Percentiles rank a stretch among this genome's conserved stretches.
Evolutionary conservation across 2,329 filamentous ascomycete genomes (phyloP).

Genomic region (Penicillium rolfsii): DNA sequence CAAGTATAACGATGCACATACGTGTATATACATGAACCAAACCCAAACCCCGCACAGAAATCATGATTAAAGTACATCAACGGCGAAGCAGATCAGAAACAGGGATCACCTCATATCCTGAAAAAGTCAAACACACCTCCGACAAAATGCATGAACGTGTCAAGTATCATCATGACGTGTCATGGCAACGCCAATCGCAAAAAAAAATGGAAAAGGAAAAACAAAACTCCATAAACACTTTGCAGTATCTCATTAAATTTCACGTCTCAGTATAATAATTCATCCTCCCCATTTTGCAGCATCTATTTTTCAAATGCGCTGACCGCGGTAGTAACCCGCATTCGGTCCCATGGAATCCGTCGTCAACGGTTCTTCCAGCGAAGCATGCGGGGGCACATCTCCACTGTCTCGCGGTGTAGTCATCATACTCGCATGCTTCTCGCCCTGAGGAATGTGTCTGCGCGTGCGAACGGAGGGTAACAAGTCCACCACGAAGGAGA

Average conservation of each 20-base stretch:
- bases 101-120: background rate
- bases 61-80: background rate
- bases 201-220: background rate
- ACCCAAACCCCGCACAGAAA: background rate
- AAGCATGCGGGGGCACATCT: slow-evolving; percentile 23
- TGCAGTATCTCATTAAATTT: background rate
- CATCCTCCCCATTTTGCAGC: background rate
- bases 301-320: slow-evolving; percentile 27
- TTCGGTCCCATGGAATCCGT: slow-evolving; percentile 42
- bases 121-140: background rate
- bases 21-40: background rate
- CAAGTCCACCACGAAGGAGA: slow-evolving; percentile 86
- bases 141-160: background rate
- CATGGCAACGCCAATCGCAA: slow-evolving; percentile 1
- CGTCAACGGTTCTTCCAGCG: slow-evolving; percentile 43
- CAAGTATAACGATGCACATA: background rate
- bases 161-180: slow-evolving; percentile 4
- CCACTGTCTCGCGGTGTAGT: slow-evolving; percentile 21
- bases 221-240: background rate
- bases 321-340: slow-evolving; percentile 35
- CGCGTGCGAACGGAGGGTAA: slow-evolving; percentile 72
- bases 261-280: too few species aligned
- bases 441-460: slow-evolving; percentile 49
- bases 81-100: background rate
- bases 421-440: slow-evolving; percentile 34